Conservation (phyloP, 2,329 filamentous ascomycete genomes). For the Ophiostoma perfectum region DNA sequence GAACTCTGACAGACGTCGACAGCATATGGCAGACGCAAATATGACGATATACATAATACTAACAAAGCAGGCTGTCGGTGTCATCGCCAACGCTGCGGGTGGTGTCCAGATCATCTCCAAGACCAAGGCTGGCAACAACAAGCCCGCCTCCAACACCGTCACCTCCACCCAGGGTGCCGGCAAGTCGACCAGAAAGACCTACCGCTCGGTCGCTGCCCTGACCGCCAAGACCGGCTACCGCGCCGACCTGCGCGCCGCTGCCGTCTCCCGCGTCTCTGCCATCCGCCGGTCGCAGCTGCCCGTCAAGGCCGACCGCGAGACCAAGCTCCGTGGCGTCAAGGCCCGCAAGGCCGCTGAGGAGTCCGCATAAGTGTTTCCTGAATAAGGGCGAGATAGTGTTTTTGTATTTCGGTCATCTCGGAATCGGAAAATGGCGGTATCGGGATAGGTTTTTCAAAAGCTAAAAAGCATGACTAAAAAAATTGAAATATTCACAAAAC, state of each 20-base stretch:
- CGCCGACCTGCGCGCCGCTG: slow-evolving; percentile 66
- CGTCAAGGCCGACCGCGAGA: slow-evolving; percentile 67
- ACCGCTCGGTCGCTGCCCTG: slow-evolving; percentile 77
- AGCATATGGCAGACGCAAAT: too few relatives aligned
- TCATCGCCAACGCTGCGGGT: slow-evolving; percentile 69
- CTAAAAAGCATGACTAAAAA: slow-evolving; percentile 20
- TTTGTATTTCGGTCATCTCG: slow-evolving; percentile 6
- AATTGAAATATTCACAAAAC: slow-evolving; percentile 21
- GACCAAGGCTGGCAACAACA: slow-evolving; percentile 62
- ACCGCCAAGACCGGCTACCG: slow-evolving; percentile 84
- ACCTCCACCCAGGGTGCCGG: slow-evolving; percentile 64
- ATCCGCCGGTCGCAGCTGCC: slow-evolving; percentile 73
- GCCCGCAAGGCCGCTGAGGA: slow-evolving; percentile 63
- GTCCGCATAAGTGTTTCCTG: slow-evolving; percentile 29
- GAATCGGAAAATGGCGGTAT: slow-evolving; percentile 1
- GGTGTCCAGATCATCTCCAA: slow-evolving; percentile 79
- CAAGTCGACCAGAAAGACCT: slow-evolving; percentile 68
- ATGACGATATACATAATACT: background rate
- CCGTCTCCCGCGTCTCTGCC: slow-evolving; percentile 81
- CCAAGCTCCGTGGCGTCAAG: slow-evolving; percentile 74
- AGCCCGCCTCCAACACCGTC: slow-evolving; percentile 63
- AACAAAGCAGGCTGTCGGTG: slow-evolving; percentile 66
- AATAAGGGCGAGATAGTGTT: slow-evolving; percentile 29
- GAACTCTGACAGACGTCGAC: background rate
- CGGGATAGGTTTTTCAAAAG: slow-evolving; percentile 18